phyloP scores from a whole-genome alignment of 202 grass and related monocot genomes.

The Zizania palustris region DNA sequence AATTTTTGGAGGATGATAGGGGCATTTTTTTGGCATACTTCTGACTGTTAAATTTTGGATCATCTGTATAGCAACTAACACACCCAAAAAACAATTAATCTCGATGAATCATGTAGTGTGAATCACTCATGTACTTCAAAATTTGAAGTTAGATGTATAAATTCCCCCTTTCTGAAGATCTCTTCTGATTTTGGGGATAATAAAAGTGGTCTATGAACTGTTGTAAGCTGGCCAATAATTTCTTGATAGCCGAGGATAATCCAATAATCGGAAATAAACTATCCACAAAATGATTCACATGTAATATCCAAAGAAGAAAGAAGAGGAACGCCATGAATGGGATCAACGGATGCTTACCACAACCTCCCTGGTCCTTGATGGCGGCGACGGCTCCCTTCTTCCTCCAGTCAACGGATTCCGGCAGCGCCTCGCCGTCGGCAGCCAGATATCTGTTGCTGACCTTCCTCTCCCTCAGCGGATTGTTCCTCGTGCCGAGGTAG shows the following conservation, averaged over 20 bases:
- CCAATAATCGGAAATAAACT: slow-evolving; percentile 5
- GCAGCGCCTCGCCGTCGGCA: slow-evolving; percentile 53
- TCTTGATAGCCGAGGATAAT: neutral
- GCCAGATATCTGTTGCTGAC: slow-evolving; percentile 53
- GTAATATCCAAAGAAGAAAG: neutral
- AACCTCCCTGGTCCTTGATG: slow-evolving; percentile 82
- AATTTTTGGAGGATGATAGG: neutral
- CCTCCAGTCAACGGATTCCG: slow-evolving; percentile 79
- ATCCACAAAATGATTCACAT: neutral
- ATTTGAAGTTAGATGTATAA: slow-evolving; percentile 6
- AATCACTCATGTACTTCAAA: neutral
- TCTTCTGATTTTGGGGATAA: neutral
- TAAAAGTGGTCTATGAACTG: neutral
- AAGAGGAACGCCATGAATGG: too few relatives aligned
- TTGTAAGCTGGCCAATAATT: slow-evolving; percentile 1
- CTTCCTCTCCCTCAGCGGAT: slow-evolving; percentile 40
- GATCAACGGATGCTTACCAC: slow-evolving; percentile 54
- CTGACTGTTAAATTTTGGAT: neutral
- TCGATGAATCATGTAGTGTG: neutral
- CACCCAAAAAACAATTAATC: neutral
- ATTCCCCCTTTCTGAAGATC: neutral
- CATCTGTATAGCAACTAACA: neutral
- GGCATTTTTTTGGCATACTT: neutral
- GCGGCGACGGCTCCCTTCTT: slow-evolving; percentile 64
- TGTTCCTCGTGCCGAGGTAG: slow-evolving; percentile 57